A percentile compares a stretch with the other conserved stretches of the same genome.
Conservation (phyloP, 305 asterid species). For the Nicotiana rustica region DNA sequence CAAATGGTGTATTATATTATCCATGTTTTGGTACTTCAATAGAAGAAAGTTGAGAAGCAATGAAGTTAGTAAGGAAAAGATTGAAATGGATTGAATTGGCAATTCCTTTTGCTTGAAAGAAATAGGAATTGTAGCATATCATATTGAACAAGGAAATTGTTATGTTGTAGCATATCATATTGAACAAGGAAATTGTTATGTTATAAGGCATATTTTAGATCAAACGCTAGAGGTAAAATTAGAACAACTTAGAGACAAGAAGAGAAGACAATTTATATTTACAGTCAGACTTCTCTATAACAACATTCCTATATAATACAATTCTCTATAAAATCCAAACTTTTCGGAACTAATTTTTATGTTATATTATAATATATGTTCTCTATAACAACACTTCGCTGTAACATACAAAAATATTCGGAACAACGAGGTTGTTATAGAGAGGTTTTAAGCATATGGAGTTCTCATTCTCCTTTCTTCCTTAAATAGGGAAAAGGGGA, state of each 20-base stretch:
- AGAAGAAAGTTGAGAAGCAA: background rate
- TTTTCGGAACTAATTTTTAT: too few species aligned
- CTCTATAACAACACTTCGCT: too few species aligned
- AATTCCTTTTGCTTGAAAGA: background rate
- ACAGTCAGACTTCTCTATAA: background rate
- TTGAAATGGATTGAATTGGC: constrained; percentile 6
- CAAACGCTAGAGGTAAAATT: background rate
- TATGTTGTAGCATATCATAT: background rate
- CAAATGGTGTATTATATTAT: background rate
- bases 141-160: constrained; percentile 14
- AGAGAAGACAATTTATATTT: background rate
- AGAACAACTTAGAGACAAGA: background rate
- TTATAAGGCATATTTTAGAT: background rate
- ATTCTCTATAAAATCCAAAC: too few species aligned
- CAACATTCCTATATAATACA: too few species aligned
- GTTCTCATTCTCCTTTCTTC: too few species aligned
- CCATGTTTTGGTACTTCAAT: background rate
- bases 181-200: background rate
- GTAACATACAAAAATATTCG: too few species aligned
- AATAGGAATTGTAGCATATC: background rate
- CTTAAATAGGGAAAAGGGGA: too few species aligned
- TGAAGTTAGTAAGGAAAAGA: background rate
- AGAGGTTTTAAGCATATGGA: background rate
- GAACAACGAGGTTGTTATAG: too few species aligned
- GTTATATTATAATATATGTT: too few species aligned